Conservation (phyloP, 345 rosid genomes). For the Dipteronia sinensis region DNA sequence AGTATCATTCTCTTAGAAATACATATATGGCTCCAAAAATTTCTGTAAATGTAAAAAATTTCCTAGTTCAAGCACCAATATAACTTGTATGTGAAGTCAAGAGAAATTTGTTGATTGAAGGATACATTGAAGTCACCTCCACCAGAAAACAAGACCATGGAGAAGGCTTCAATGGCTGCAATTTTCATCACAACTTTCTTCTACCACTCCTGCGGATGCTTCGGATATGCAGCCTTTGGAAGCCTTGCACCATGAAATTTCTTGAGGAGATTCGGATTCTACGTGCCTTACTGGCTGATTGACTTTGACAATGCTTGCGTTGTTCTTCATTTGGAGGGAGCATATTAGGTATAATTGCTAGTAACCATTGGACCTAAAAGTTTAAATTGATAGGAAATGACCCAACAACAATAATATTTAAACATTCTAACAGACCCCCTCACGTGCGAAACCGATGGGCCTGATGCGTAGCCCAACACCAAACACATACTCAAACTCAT, state of each 20-base stretch:
- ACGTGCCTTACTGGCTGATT: slow-evolving; percentile 48
- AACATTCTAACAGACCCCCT: no score
- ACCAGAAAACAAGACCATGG: slow-evolving; percentile 51
- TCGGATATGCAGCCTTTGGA: slow-evolving; percentile 50
- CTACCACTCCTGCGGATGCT: slow-evolving; percentile 44
- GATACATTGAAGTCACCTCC: slow-evolving; percentile 48
- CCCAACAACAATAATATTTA: no score
- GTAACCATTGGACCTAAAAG: no score
- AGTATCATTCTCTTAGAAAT: no score
- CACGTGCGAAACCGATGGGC: no score
- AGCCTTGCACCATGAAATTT: slow-evolving; percentile 39
- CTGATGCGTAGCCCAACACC: no score
- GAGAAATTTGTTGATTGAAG: slow-evolving; percentile 12
- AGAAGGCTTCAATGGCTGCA: slow-evolving; percentile 39
- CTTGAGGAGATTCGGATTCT: slow-evolving; percentile 43
- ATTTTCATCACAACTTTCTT: slow-evolving; percentile 40
- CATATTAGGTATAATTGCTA: slow-evolving; percentile 45
- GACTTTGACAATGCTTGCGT: slow-evolving; percentile 51
- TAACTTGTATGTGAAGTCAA: not conserved
- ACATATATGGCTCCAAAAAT: slow-evolving; percentile 37
- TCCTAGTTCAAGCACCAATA: not conserved
- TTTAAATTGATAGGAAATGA: no score
- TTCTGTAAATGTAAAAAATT: no score
- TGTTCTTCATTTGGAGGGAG: slow-evolving; percentile 50
- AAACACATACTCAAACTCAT: no score